Percentiles rank a stretch among this genome's conserved stretches.
Conservation (phyloP, 2,329 filamentous ascomycete genomes). For the Hymenoscyphus infarciens region DNA sequence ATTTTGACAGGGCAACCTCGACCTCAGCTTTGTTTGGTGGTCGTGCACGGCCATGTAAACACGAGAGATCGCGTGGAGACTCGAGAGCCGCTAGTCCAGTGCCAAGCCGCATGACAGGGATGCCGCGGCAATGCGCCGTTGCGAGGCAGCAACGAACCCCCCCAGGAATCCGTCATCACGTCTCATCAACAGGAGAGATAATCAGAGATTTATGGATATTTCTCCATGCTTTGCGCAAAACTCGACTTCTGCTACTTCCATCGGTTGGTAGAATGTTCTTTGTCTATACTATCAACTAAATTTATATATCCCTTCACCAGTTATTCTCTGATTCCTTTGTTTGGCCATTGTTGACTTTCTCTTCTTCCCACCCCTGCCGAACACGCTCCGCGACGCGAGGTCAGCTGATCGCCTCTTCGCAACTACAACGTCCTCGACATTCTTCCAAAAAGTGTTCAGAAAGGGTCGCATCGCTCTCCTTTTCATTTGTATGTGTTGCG, state of each 20-base stretch:
- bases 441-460: neutral
- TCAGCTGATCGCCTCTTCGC: neutral
- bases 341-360: neutral
- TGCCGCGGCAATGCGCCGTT: neutral
- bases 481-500: slow-evolving; percentile 7
- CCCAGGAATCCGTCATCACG: neutral
- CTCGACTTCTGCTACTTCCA: neutral
- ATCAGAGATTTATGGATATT: neutral
- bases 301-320: neutral
- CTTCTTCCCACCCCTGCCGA: neutral
- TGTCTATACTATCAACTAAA: neutral
- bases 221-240: neutral
- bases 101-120: neutral
- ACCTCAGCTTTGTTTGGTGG: neutral
- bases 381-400: neutral
- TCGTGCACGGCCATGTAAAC: slow-evolving; percentile 8
- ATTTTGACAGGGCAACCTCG: slow-evolving; percentile 8
- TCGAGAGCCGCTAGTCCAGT: neutral
- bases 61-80: neutral
- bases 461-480: slow-evolving; percentile 5
- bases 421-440: neutral
- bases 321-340: neutral
- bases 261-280: neutral
- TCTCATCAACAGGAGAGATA: neutral
- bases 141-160: neutral